Percentiles rank a stretch among this genome's conserved stretches.
Evolutionary conservation across 2,329 filamentous ascomycete species (phyloP).

Genomic region (Aspergillus uvarum): DNA sequence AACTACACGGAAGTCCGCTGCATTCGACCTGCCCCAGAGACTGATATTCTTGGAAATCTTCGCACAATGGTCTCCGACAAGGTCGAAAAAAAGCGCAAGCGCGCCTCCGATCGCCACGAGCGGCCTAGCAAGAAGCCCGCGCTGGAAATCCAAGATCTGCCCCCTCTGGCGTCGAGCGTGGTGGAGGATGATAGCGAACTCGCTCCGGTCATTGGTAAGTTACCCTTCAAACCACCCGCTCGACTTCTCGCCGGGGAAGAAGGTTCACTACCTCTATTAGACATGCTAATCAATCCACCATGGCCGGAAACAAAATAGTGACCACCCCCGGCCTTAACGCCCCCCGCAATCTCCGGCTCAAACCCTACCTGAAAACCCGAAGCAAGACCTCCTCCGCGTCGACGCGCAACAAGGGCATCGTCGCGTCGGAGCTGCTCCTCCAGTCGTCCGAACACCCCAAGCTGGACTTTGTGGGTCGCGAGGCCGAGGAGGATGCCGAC

Average conservation of each 20-base stretch:
- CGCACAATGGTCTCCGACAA: conserved; percentile 35
- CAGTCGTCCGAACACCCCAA: conserved; percentile 61
- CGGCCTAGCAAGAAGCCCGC: conserved; percentile 52
- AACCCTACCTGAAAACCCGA: conserved; percentile 53
- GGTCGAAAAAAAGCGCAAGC: conserved; percentile 54
- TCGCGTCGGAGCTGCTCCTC: conserved; percentile 54
- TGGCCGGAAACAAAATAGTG: conserved; percentile 21
- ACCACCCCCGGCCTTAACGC: conserved; percentile 36
- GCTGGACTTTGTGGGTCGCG: conserved; percentile 58
- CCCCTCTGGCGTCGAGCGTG: conserved; percentile 47
- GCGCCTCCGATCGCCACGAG: conserved; percentile 44
- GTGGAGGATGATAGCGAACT: conserved; percentile 49
- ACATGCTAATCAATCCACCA: neutral
- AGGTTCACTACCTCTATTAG: neutral
- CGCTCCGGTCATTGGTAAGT: conserved; percentile 52
- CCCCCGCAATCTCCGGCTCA: conserved; percentile 32
- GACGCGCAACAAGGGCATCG: conserved; percentile 37
- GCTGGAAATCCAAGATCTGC: conserved; percentile 35
- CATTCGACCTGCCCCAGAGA: neutral
- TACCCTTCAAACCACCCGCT: neutral
- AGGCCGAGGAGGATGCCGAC: conserved; percentile 52
- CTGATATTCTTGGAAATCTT: neutral
- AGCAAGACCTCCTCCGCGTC: conserved; percentile 34
- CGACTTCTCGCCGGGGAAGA: neutral
- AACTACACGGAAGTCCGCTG: neutral